phyloP scores from a whole-genome alignment of 495 filamentous ascomycete genomes.

The Aspergillus conjunctus region DNA sequence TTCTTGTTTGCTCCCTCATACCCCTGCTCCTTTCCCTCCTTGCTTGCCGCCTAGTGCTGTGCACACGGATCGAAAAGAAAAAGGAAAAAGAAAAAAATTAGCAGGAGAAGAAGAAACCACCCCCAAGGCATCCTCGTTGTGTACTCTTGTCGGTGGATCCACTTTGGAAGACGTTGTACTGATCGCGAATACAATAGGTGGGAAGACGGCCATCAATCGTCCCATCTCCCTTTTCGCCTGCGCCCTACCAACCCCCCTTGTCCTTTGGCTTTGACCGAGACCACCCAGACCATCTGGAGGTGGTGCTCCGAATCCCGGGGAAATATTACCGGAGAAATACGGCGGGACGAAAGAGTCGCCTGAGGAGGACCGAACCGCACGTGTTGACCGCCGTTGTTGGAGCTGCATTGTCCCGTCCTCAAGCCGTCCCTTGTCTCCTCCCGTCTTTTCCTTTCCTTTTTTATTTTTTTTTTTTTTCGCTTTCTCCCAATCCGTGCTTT shows the following conservation, averaged over 20 bases:
- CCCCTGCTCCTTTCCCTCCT: constrained; percentile 11
- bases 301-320: constrained; percentile 28
- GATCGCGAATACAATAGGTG: constrained; percentile 15
- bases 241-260: constrained; percentile 6
- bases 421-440: neutral
- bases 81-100: constrained; percentile 12
- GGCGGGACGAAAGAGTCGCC: constrained; percentile 22
- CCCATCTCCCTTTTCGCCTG: constrained; percentile 10
- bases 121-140: constrained; percentile 5
- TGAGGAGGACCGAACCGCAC: constrained; percentile 17
- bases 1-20: constrained; percentile 9
- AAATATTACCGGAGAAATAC: constrained; percentile 32
- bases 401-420: constrained; percentile 24
- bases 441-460: constrained; percentile 5
- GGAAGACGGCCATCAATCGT: constrained; percentile 22
- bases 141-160: constrained; percentile 16
- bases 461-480: too few species aligned
- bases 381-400: constrained; percentile 23
- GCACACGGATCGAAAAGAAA: constrained; percentile 13
- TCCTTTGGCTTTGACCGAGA: neutral
- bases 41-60: constrained; percentile 12
- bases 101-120: constrained; percentile 7
- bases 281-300: constrained; percentile 17
- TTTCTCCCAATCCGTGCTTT: constrained; percentile 7
- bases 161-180: constrained; percentile 20